A percentile compares a stretch with the other conserved stretches of the same genome.
phyloP scores from a whole-genome alignment of 805 yeast genomes.

The Ogataea ganodermae region DNA sequence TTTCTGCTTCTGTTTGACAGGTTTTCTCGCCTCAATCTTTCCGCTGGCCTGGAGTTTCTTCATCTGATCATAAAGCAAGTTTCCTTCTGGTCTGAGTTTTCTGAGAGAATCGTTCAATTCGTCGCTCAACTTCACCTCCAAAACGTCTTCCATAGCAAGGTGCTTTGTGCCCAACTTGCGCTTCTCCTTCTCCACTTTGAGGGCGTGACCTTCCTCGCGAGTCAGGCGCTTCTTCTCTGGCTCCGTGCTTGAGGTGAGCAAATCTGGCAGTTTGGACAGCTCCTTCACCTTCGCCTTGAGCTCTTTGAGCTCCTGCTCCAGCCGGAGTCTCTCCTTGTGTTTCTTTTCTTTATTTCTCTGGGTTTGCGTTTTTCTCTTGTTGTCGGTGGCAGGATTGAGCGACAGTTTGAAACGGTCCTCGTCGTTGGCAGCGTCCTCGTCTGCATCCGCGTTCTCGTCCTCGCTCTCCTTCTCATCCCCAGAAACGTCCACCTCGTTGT shows the following conservation, averaged over 20 bases:
- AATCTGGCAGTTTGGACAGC: conserved; percentile 51
- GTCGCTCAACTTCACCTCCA: conserved; percentile 82
- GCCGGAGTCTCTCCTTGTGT: conserved; percentile 57
- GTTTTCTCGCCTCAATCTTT: conserved; percentile 80
- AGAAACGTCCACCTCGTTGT: conserved; percentile 52
- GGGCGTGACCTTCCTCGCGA: conserved; percentile 22
- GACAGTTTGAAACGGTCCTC: conserved; percentile 52
- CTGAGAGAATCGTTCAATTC: conserved; percentile 86
- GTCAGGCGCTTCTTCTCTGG: conserved; percentile 11
- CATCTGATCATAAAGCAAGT: conserved; percentile 78
- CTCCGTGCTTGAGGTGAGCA: conserved; percentile 36
- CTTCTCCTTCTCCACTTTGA: conserved; percentile 34
- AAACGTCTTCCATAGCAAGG: conserved; percentile 42
- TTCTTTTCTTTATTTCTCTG: conserved; percentile 72
- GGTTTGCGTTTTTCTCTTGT: conserved; percentile 72
- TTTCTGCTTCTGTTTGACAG: conserved; percentile 63
- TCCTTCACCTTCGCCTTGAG: conserved; percentile 63
- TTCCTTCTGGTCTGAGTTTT: conserved; percentile 88
- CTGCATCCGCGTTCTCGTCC: conserved; percentile 39
- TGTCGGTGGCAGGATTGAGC: conserved; percentile 65
- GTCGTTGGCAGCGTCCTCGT: conserved; percentile 36
- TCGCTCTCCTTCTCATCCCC: conserved; percentile 43
- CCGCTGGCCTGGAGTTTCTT: conserved; percentile 82
- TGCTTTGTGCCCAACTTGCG: conserved; percentile 46
- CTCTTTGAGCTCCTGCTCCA: conserved; percentile 55